Evolutionary conservation across 2,329 filamentous ascomycete species (phyloP), one percentile per base, ranked within the genome.

Genomic region (Emydomyces testavorans): DNA sequence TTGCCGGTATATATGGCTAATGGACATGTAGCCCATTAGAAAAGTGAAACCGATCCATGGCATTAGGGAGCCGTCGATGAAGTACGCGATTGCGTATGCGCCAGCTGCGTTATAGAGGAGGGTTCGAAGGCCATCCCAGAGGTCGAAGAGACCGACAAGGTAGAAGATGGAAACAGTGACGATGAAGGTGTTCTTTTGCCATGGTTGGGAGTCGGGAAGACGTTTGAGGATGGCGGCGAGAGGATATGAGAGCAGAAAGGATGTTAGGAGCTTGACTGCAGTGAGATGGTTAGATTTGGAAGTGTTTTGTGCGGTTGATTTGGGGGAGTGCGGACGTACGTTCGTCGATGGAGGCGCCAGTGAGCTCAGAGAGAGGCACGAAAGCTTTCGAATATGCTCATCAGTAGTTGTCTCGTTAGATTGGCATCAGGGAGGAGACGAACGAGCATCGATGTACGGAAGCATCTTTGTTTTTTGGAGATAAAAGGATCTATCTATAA

Each of bases 31-130:
- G 48, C 82, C 82, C 90, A 98, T 96, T 49, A 94, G 71, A 61
- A 94, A 95, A 42, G 86, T 73, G 65, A 98, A 98, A 51, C 81
- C 88, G 42, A 95, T 74, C 92, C 92, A 98, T 70, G 92, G 92
- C 92, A 98, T 98, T 62, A 90, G 85, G 0, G 87, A 86, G 16
- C 87, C 89, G 55, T 87, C 77, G 37, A 96, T 71, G 62, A 81
- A 89, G 56, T 83, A 79, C 45, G 90, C 84, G 57, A 98, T 92
- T 54, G 76, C 72, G 62, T 95, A 98, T 43, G 85, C 79, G 42
- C 80, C 89, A 15, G 75, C 77, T 0, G 90, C 80, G 61, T 85
- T 88, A 62, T 94, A 80, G 50, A 84, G 63, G 32, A 98, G 70
- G 2, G 89, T 94, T 32, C 77, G 76, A 11, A 93, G 68, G 48